These are phyloP conservation scores for Phytophthora uliginosa DNA, from an alignment of 352 stramenopile species.

Conservation along the genomic window DNA sequence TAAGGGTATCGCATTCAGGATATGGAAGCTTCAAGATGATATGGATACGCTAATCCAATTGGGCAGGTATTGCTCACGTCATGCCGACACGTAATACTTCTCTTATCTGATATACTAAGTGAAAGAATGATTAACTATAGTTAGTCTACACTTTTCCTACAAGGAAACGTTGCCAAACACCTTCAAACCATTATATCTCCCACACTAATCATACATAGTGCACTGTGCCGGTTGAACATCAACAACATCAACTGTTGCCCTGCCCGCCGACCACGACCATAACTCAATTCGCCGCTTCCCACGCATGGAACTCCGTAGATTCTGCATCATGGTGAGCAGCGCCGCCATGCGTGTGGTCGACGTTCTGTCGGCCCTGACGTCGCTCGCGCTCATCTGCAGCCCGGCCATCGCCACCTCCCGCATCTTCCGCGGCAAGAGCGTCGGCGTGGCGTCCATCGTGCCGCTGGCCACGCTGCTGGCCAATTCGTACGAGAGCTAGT, in stretches of 20 bases:
- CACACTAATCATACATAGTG: neutral
- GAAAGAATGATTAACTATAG: neutral
- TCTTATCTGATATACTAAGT: neutral
- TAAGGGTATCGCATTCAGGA: too few species aligned
- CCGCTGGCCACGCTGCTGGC: conserved; percentile 46
- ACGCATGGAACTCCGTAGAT: neutral
- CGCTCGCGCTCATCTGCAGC: conserved; percentile 50
- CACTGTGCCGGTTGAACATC: neutral
- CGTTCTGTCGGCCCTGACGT: conserved; percentile 36
- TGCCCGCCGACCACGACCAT: neutral
- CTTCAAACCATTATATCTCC: neutral
- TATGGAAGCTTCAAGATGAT: neutral
- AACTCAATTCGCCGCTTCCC: neutral
- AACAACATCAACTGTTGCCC: neutral
- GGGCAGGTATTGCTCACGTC: neutral
- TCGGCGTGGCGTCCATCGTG: conserved; percentile 45
- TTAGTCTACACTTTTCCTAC: neutral
- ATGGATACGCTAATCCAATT: neutral
- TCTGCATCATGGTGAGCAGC: conserved; percentile 21
- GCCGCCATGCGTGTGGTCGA: conserved; percentile 26
- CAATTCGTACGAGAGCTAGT: neutral
- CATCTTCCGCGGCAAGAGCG: conserved; percentile 40
- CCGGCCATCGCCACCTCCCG: conserved; percentile 38
- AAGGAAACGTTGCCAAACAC: neutral
- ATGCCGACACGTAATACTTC: neutral